Conservation (phyloP, 257 asterid genomes). For the Echites panduratus region DNA sequence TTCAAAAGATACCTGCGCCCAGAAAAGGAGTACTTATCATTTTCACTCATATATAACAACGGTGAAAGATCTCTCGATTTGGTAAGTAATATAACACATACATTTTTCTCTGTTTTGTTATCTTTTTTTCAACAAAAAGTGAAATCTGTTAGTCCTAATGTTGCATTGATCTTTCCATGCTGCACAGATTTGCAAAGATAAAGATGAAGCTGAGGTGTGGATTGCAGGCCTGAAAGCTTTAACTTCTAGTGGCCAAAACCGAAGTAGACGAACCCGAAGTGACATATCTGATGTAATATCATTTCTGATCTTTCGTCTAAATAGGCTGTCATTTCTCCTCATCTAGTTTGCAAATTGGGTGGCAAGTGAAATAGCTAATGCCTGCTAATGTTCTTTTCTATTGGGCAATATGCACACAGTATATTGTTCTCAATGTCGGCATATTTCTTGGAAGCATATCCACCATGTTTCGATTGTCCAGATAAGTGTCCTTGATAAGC, state of each 20-base stretch:
- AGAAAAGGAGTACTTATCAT: slow-evolving; percentile 90
- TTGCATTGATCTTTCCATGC: slow-evolving; percentile 15
- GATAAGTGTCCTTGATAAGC: neutral
- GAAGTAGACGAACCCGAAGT: slow-evolving; percentile 71
- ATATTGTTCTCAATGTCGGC: neutral
- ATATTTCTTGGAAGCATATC: neutral
- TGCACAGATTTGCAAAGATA: slow-evolving; percentile 85
- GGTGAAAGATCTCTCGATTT: slow-evolving; percentile 95
- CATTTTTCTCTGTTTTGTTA: neutral
- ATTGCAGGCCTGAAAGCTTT: slow-evolving; percentile 74
- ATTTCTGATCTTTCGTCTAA: slow-evolving; percentile 13
- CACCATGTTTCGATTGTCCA: neutral
- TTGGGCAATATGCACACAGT: neutral
- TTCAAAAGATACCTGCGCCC: slow-evolving; percentile 91
- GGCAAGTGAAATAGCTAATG: neutral
- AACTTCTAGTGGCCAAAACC: slow-evolving; percentile 54
- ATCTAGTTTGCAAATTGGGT: neutral
- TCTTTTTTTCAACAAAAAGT: neutral
- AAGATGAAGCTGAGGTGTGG: slow-evolving; percentile 86
- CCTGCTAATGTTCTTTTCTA: neutral
- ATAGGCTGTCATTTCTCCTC: neutral
- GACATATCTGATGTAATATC: slow-evolving; percentile 65
- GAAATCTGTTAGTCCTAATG: neutral
- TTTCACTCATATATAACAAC: slow-evolving; percentile 76
- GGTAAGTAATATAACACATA: slow-evolving; percentile 40